phyloP scores from a whole-genome alignment of 192 early-diverging fungal genomes.

The Rhizoclosmatium sp. region DNA sequence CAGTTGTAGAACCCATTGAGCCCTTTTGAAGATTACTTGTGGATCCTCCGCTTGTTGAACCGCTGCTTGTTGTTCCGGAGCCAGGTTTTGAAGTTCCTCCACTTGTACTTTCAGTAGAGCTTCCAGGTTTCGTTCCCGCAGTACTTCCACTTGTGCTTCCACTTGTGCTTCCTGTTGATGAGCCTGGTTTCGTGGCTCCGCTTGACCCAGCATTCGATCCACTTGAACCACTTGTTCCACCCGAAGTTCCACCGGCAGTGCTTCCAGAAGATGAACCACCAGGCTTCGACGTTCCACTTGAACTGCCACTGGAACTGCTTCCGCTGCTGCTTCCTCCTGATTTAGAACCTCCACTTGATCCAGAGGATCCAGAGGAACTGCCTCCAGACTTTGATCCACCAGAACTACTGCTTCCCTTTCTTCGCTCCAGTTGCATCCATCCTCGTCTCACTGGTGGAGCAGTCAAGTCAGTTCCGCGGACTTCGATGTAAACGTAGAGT shows the following conservation, averaged over 20 bases:
- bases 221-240: no score
- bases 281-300: background rate
- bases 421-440: background rate
- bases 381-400: background rate
- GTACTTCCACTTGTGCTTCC: no score
- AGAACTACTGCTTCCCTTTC: background rate
- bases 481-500: slow-evolving; percentile 1
- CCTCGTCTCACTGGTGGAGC: background rate
- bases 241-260: background rate
- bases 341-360: background rate
- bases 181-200: no score
- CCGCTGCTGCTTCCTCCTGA: background rate
- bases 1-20: no score
- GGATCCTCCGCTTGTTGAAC: no score
- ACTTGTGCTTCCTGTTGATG: no score
- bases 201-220: no score
- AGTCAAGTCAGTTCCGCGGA: background rate
- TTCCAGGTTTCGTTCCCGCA: no score
- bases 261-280: background rate
- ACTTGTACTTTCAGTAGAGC: no score
- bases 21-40: no score
- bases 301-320: background rate
- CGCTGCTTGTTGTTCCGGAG: no score
- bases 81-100: no score
- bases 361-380: background rate